Evolutionary conservation across 2,329 filamentous ascomycete genomes (phyloP).

Genomic region (Xylariomycetidae sp.): DNA sequence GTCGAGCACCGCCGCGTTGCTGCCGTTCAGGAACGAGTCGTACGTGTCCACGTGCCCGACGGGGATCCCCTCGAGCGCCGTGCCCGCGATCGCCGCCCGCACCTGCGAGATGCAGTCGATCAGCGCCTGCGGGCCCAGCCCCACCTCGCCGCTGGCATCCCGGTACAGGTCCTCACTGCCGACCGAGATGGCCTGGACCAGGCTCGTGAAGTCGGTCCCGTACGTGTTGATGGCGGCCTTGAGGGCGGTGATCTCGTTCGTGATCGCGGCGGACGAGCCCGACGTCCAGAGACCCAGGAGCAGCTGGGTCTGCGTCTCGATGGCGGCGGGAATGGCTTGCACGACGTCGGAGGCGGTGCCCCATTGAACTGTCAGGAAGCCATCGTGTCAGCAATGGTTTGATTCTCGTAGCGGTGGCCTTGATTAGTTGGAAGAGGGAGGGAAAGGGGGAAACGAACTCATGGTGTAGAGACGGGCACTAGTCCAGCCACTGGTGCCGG

Average conservation of each 20-base stretch:
- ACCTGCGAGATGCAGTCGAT: slow-evolving; percentile 54
- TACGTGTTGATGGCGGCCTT: slow-evolving; percentile 41
- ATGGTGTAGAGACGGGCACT: slow-evolving; percentile 29
- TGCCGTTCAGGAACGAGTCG: slow-evolving; percentile 44
- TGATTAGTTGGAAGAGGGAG: slow-evolving; percentile 18
- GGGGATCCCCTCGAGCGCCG: slow-evolving; percentile 28
- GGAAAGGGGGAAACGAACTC: slow-evolving; percentile 16
- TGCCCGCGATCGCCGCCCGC: slow-evolving; percentile 41
- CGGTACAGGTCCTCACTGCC: slow-evolving; percentile 55
- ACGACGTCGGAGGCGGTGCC: slow-evolving; percentile 48
- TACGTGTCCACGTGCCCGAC: slow-evolving; percentile 55
- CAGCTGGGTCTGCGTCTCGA: slow-evolving; percentile 43
- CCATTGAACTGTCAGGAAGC: slow-evolving; percentile 25
- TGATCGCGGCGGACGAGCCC: slow-evolving; percentile 31
- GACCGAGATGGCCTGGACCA: slow-evolving; percentile 49
- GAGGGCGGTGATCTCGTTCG: slow-evolving; percentile 46
- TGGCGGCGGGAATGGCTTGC: slow-evolving; percentile 61
- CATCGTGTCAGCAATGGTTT: too few species aligned
- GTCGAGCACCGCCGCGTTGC: slow-evolving; percentile 44
- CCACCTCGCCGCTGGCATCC: slow-evolving; percentile 31
- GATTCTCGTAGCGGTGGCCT: too few species aligned
- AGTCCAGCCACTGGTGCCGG: slow-evolving; percentile 25
- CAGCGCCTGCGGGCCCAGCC: slow-evolving; percentile 39
- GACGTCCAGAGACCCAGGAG: slow-evolving; percentile 50
- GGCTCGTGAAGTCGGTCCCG: slow-evolving; percentile 36